Evolutionary conservation across 257 asterid species (phyloP).

Genomic region (Lycium barbarum): DNA sequence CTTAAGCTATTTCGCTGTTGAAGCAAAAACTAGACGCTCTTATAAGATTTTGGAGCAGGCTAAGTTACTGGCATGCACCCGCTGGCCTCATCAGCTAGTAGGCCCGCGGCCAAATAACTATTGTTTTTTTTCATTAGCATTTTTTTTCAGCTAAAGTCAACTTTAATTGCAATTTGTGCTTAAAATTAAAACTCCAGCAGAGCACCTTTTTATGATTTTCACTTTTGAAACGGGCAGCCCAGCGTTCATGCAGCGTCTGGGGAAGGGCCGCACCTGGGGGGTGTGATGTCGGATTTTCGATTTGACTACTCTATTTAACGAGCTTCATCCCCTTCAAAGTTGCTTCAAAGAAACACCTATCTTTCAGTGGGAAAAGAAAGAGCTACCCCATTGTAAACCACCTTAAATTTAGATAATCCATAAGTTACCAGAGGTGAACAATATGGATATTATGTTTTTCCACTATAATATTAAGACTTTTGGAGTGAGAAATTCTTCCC

Average conservation of each 20-base stretch:
- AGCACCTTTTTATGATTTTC: background rate
- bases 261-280: background rate
- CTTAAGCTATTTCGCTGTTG: constrained; percentile 12
- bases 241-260: background rate
- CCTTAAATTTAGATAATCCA: background rate
- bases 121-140: background rate
- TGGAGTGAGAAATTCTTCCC: background rate
- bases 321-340: background rate
- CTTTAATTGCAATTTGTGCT: background rate
- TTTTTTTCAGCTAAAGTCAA: background rate
- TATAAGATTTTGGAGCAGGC: constrained; percentile 1
- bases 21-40: constrained; percentile 3
- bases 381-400: constrained; percentile 9
- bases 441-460: constrained; percentile 16
- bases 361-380: background rate
- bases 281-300: background rate
- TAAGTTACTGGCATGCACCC: constrained; percentile 10
- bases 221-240: background rate
- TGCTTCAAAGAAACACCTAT: background rate
- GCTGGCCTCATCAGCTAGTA: constrained; percentile 4
- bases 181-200: background rate
- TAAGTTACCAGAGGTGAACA: background rate
- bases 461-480: background rate
- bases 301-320: background rate
- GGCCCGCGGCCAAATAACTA: background rate